A percentile compares a stretch with the other conserved stretches of the same genome.
Evolutionary conservation across 176 grass and related monocot genomes (phyloP).

Genomic region (Carex scoparia): DNA sequence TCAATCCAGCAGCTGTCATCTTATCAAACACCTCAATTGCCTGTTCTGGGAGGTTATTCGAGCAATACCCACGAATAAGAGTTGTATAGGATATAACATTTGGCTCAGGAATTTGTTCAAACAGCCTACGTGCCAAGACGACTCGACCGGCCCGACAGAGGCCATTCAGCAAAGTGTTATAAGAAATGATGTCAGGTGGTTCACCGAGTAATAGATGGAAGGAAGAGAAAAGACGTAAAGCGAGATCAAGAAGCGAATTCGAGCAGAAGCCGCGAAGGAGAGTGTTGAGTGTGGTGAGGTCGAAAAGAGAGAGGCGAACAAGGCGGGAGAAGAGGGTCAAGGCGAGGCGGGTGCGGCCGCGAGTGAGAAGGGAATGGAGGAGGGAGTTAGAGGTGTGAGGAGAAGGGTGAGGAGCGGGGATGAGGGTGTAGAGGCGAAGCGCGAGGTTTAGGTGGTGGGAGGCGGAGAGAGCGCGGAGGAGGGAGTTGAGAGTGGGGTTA

Average conservation of each 20-base stretch:
- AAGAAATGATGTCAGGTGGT: constrained; percentile 58
- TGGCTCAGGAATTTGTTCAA: constrained; percentile 50
- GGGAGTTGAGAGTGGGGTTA: constrained; percentile 66
- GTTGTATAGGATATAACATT: constrained; percentile 86
- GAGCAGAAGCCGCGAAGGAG: constrained; percentile 64
- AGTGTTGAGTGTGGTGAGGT: constrained; percentile 74
- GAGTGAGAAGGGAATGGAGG: constrained; percentile 49
- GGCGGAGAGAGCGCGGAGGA: constrained; percentile 69
- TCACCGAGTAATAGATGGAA: constrained; percentile 49
- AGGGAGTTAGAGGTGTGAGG: constrained; percentile 81
- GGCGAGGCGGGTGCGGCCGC: constrained; percentile 44
- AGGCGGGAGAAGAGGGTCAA: constrained; percentile 49
- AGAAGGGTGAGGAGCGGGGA: constrained; percentile 45
- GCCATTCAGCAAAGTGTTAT: constrained; percentile 61
- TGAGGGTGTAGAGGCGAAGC: constrained; percentile 41
- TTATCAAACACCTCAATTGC: constrained; percentile 43
- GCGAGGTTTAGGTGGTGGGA: constrained; percentile 67
- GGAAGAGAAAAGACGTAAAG: constrained; percentile 39
- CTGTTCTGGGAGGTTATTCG: constrained; percentile 34
- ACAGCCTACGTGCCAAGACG: constrained; percentile 48
- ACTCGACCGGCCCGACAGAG: constrained; percentile 49
- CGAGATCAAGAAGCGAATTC: constrained; percentile 35
- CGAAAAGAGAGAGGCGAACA: constrained; percentile 42
- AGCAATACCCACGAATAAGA: constrained; percentile 65
- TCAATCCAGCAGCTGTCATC: constrained; percentile 40